Evolutionary conservation across 441 rosid species (phyloP), one percentile per base, ranked within the genome.

Genomic region (Adansonia madagascariensis): DNA sequence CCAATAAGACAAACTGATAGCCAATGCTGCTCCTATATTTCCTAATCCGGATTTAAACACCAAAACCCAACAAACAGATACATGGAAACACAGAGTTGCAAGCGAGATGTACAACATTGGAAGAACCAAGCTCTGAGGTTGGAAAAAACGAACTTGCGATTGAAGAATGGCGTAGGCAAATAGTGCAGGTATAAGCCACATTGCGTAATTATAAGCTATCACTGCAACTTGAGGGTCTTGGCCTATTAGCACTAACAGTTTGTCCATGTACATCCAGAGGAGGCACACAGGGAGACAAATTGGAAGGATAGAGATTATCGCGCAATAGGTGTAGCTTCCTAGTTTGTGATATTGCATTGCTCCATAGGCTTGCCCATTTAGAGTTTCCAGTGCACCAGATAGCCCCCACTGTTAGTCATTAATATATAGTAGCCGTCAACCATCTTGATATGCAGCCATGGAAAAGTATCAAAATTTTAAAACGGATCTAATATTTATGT

Each of bases 341-440:
- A 84, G 80, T 75, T 81, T 82, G 2, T 78, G 80, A 57, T 79
- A 84, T 62, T 86, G 82, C 47, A 52, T 65, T 18, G 86, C 89
- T 62, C 86, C 87, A 31, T 79, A 86, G 12, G 89, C 86, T 75
- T 84, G 84, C 17, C 87, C 84, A 9, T 80, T 75, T 15, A 79
- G 60, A 69, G 83, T 84, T 59, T 82, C 87, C 76, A 86, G 75
- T 7, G 77, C 83, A 49, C 84, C 81, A 9, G 77, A 80, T 71
- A 86, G 61, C 59, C 87, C 85, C 49, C 75, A 59, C 85, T 86
- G 84, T 46, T 50, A 11, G 31, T 31, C 31, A 39, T 18, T 1
- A 56, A 9, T 11, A 62, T 3, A 49, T 49, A 4, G n/a, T 57
- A 70, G 71, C 8, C 4, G 50, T 63, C 44, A 27, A 63, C 9